These are phyloP conservation scores for Eucalyptus paniculata DNA, from an alignment of 345 rosid species.

Conservation along the genomic window DNA sequence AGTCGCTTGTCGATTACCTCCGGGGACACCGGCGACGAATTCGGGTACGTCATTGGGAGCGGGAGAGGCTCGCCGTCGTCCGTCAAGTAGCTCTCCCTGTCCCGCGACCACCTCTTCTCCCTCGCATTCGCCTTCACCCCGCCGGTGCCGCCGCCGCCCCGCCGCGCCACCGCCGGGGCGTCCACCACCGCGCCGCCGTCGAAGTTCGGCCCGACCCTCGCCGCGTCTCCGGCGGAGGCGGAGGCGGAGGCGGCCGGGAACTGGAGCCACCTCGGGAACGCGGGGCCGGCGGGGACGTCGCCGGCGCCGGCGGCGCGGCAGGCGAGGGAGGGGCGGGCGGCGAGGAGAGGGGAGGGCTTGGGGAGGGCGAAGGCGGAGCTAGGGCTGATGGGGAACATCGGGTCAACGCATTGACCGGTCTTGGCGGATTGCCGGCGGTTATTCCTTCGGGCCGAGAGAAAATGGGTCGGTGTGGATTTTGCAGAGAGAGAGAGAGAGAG, in stretches of 20 bases:
- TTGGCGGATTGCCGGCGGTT: background rate
- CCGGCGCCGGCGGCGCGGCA: conserved; percentile 64
- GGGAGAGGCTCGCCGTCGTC: conserved; percentile 71
- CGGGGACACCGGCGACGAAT: conserved; percentile 64
- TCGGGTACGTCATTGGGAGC: conserved; percentile 88
- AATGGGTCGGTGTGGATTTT: background rate
- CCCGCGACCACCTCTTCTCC: conserved; percentile 71
- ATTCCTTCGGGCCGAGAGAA: background rate
- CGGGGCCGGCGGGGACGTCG: conserved; percentile 34
- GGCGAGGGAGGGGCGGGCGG: conserved; percentile 14
- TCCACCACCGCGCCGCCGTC: conserved; percentile 13
- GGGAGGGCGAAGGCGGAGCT: conserved; percentile 23
- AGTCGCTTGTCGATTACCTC: conserved; percentile 69
- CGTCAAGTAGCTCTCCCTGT: conserved; percentile 67
- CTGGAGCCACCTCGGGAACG: conserved; percentile 34
- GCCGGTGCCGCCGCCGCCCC: conserved; percentile 1
- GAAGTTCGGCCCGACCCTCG: conserved; percentile 30
- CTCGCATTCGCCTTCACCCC: conserved; percentile 39
- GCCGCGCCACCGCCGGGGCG: conserved; percentile 1
- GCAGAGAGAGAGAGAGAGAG: background rate
- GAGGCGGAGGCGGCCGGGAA: conserved; percentile 2
- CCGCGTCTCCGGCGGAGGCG: conserved; percentile 20
- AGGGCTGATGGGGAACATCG: conserved; percentile 54
- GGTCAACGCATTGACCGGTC: background rate
- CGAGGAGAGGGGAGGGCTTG: conserved; percentile 5